Percentiles rank a stretch among this genome's conserved stretches.
Conservation (phyloP, 163 green algal species). For the Chlorella variabilis region DNA sequence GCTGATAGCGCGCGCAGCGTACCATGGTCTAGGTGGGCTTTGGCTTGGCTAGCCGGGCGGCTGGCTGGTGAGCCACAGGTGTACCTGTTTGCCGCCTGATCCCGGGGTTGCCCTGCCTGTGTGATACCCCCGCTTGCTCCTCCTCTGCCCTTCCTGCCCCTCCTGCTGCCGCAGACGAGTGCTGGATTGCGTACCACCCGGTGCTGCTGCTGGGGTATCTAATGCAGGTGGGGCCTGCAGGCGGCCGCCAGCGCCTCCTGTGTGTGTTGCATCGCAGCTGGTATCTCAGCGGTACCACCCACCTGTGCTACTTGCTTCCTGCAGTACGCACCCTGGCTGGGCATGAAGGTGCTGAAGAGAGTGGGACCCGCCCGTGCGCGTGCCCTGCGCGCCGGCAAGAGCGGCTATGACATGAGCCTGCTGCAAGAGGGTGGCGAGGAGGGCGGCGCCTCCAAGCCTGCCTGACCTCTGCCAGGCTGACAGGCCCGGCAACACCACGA, state of each 20-base stretch:
- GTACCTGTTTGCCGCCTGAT: too few species aligned
- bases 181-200: constrained; percentile 88
- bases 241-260: too few species aligned
- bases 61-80: too few species aligned
- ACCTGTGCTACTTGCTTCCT: constrained; percentile 31
- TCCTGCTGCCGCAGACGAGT: constrained; percentile 52
- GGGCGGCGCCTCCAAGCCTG: neutral
- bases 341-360: constrained; percentile 71
- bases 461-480: too few species aligned
- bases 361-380: constrained; percentile 73
- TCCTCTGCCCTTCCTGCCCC: too few species aligned
- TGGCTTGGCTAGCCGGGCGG: too few species aligned
- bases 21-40: constrained; percentile 61
- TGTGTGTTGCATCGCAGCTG: too few species aligned
- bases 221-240: constrained; percentile 4
- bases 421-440: constrained; percentile 46
- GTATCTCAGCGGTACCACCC: neutral
- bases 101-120: too few species aligned
- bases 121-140: too few species aligned
- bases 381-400: constrained; percentile 66
- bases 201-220: constrained; percentile 77
- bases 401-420: constrained; percentile 70
- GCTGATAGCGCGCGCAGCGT: constrained; percentile 74
- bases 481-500: too few species aligned
- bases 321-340: constrained; percentile 72